These are phyloP conservation scores for Tribonema minus DNA, from an alignment of 108 stramenopile species.

Conservation along the genomic window DNA sequence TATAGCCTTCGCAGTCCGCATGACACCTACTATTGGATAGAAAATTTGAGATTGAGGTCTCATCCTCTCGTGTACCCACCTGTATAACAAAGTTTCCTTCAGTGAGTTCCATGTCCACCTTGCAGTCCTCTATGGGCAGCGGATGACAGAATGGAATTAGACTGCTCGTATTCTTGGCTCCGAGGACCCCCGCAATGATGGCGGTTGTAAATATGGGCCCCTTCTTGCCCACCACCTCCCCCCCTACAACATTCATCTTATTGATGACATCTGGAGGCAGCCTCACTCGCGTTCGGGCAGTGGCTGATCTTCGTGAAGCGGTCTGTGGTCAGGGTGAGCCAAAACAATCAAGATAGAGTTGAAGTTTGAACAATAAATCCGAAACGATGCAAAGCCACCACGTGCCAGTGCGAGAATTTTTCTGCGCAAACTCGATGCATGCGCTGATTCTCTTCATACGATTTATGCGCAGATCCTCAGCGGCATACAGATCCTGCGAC, in stretches of 20 bases:
- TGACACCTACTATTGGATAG: too few species aligned
- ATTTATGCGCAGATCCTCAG: not conserved
- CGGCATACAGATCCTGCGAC: not conserved
- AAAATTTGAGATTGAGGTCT: too few species aligned
- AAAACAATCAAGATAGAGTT: not conserved
- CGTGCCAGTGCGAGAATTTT: not conserved
- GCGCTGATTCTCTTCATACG: not conserved
- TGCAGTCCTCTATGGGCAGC: conserved; percentile 52
- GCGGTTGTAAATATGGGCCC: conserved; percentile 61
- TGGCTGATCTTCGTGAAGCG: conserved; percentile 6
- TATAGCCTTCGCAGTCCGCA: too few species aligned
- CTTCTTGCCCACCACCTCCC: conserved; percentile 47
- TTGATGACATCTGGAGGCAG: conserved; percentile 15
- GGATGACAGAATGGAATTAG: conserved; percentile 62
- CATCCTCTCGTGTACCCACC: not conserved
- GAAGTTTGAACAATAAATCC: not conserved
- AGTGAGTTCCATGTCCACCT: conserved; percentile 22
- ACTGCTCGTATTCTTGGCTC: conserved; percentile 50
- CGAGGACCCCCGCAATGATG: conserved; percentile 56
- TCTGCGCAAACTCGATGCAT: not conserved
- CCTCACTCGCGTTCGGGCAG: conserved; percentile 12
- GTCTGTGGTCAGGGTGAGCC: not conserved
- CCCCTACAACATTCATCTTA: conserved; percentile 14
- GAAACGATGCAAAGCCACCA: not conserved
- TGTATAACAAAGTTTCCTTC: too few species aligned